Base-by-base conservation (phyloP, 257 asterid genomes). In the Henckelia pumila region DNA sequence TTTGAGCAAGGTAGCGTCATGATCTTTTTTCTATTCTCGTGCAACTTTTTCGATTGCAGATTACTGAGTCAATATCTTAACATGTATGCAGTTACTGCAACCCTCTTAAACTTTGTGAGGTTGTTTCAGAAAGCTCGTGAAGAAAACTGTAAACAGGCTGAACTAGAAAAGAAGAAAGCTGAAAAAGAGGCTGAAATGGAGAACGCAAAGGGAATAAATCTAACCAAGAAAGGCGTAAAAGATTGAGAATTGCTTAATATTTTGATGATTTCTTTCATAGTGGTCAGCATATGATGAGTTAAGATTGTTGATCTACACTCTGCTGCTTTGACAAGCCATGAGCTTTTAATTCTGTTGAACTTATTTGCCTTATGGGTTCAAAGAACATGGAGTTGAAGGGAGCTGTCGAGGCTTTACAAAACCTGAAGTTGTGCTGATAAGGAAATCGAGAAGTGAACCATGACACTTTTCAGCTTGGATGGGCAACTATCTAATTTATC, bases 161-260 rank as follows among this genome's bases (percentile, higher is more conserved):
- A 95, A 72, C 76, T 89, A 6, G 99, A 95, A 80, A 95, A 82
- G 92, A 94, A 94, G 89, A 88, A 88, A 86, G 96, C 95, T 73
- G 93, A 77, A 67, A 91, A 88, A 87, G 97, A 89, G 77, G 92
- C 85, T 66, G 99, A 85, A 76, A 80, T 77, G 92, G 95, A 84
- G 75, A 83, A 80, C 47, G 84, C 91, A 57, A 85, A 80, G 84
- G 90, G 91, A 65, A 59, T 72, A 50, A 84, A 65, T 64, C 78
- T 74, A 22, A 60, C 84, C 37, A 82, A 76, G 86, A 81, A 86
- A 81, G 85, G 79, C 77, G 73, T 69, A 67, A 81, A 84, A 80
- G 79, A 68, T 75, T 67, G 85, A 72, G 76, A 66, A 73, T 69
- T 64, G 63, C 60, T 63, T 55, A 73, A 50, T 70, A 61, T 66